Evolutionary conservation across 495 filamentous ascomycete species (phyloP).

Genomic region (Podospora conica): DNA sequence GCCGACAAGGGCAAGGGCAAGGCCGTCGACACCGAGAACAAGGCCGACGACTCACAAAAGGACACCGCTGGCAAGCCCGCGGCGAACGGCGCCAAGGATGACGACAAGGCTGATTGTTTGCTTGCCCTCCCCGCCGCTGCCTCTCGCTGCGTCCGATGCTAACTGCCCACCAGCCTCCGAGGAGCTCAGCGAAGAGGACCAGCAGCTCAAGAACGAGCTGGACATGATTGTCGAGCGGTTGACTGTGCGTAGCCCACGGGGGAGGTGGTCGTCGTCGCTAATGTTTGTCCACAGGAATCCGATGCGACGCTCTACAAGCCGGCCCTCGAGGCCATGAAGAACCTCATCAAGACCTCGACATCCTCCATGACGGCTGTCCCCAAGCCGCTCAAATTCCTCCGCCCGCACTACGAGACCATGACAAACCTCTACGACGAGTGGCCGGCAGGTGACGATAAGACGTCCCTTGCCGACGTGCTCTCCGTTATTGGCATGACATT

Average conservation of each 20-base stretch:
- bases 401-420: slow-evolving; percentile 88
- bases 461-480: slow-evolving; percentile 86
- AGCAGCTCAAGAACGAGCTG: slow-evolving; percentile 94
- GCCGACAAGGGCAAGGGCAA: slow-evolving; percentile 97
- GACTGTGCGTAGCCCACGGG: slow-evolving; percentile 53
- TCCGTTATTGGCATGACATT: slow-evolving; percentile 99
- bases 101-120: slow-evolving; percentile 47
- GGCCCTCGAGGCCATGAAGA: slow-evolving; percentile 90
- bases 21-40: slow-evolving; percentile 58
- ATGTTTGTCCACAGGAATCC: slow-evolving; percentile 55
- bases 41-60: slow-evolving; percentile 60
- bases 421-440: slow-evolving; percentile 82
- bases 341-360: slow-evolving; percentile 95
- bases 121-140: slow-evolving; percentile 10
- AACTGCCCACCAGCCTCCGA: slow-evolving; percentile 40
- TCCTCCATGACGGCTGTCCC: slow-evolving; percentile 99
- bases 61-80: slow-evolving; percentile 60
- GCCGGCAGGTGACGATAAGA: slow-evolving; percentile 76
- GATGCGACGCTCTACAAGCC: slow-evolving; percentile 85
- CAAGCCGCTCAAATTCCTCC: slow-evolving; percentile 95
- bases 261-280: slow-evolving; percentile 17
- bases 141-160: slow-evolving; percentile 7
- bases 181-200: slow-evolving; percentile 96
- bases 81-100: slow-evolving; percentile 69
- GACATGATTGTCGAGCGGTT: slow-evolving; percentile 97